A percentile compares a stretch with the other conserved stretches of the same genome.
These are phyloP conservation scores for Amylocystis lapponica DNA, from an alignment of 768 basidiomycete genomes.

Conservation along the genomic window DNA sequence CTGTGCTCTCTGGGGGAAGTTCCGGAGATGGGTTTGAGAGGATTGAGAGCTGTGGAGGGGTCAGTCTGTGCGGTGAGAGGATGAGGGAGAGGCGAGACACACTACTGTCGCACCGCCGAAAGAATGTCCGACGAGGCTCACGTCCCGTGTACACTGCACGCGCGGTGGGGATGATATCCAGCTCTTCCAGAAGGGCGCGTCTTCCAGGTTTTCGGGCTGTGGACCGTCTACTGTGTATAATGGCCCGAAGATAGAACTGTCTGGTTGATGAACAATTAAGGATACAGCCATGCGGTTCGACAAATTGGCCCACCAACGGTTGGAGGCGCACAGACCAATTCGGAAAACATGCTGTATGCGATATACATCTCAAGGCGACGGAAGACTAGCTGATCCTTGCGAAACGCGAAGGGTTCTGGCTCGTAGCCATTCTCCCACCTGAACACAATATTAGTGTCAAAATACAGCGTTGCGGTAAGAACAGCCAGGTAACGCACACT, in stretches of 20 bases:
- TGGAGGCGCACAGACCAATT: conserved; percentile 39
- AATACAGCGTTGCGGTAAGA: background rate
- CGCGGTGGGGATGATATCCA: conserved; percentile 40
- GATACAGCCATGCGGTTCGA: too few species aligned
- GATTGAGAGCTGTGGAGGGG: conserved; percentile 43
- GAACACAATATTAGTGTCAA: background rate
- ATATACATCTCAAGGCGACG: conserved; percentile 66
- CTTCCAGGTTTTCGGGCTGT: conserved; percentile 2
- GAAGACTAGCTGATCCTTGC: conserved; percentile 65
- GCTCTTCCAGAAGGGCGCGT: conserved; percentile 23
- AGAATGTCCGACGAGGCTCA: conserved; percentile 46
- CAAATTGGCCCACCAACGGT: conserved; percentile 21
- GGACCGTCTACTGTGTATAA: conserved; percentile 14
- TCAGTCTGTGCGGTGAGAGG: background rate
- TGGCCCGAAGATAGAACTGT: background rate
- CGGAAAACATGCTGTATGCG: conserved; percentile 50
- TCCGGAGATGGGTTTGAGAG: conserved; percentile 43
- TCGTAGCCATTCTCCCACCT: conserved; percentile 25
- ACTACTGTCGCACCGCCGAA: conserved; percentile 55
- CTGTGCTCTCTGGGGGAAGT: too few species aligned
- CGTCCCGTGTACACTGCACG: conserved; percentile 28
- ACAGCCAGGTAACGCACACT: conserved; percentile 42
- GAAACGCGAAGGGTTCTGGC: conserved; percentile 37
- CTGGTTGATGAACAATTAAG: conserved; percentile 21
- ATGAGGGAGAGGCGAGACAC: too few species aligned